Base-by-base conservation (phyloP, 441 rosid genomes). In the Biscutella laevigata region DNA sequence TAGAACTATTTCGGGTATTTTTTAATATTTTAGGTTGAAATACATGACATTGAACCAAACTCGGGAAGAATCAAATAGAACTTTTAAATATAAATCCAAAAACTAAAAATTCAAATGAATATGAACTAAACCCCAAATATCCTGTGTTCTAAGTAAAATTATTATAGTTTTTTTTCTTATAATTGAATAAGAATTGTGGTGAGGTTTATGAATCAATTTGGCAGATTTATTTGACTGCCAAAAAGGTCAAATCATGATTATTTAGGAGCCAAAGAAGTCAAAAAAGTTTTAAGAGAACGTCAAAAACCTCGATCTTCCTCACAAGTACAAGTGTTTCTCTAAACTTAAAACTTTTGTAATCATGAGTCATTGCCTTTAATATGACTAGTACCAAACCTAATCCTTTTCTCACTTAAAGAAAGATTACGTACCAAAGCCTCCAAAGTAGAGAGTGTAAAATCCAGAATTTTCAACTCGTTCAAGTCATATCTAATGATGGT, bases 161-260 rank as follows among this genome's bases (percentile, higher is more conserved):
- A n/a, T n/a, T n/a, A n/a, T n/a, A n/a, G n/a, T n/a, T n/a, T n/a
- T n/a, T n/a, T n/a, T n/a, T n/a, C n/a, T n/a, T n/a, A n/a, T n/a
- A n/a, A n/a, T n/a, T n/a, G n/a, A n/a, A n/a, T n/a, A n/a, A n/a
- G n/a, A n/a, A n/a, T 52, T 3, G 36, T 53, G 5, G 5, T 9
- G 40, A 12, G n/a, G 58, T 48, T 49, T 17, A 50, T 41, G 47
- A 57, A 55, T 25, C 22, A 41, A 59, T 35, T 44, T 39, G 61
- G 66, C 57, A 38, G 71, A 53, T 45, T 53, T 32, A 8, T 53
- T 59, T 66, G 66, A 66, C 71, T 59, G 61, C 5, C n/a, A n/a
- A 25, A 66, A 59, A 59, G 51, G 61, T 59, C 40, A 53, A 59
- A 53, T 59, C 51, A 66, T 66, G 66, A 66, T 66, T 66, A 66